phyloP scores from a whole-genome alignment of 306 rosid species.

The Trifolium repens region DNA sequence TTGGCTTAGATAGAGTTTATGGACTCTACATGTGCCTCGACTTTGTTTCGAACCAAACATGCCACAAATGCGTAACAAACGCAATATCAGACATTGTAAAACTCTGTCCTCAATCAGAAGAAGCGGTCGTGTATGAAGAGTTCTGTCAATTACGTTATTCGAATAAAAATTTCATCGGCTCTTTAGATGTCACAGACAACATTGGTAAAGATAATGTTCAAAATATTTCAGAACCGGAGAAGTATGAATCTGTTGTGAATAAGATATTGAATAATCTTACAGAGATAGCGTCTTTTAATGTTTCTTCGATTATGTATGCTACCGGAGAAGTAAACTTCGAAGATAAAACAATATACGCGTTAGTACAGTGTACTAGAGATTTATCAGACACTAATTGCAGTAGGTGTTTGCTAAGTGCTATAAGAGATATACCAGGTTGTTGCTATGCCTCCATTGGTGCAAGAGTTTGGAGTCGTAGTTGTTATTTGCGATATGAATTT shows the following conservation, averaged over 20 bases:
- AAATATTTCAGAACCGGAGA: conserved; percentile 45
- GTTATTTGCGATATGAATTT: conserved; percentile 65
- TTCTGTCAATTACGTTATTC: conserved; percentile 62
- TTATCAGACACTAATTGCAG: conserved; percentile 54
- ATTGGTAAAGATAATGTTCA: conserved; percentile 29
- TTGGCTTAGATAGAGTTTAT: conserved; percentile 37
- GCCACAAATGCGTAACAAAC: conserved; percentile 46
- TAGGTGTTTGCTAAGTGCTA: conserved; percentile 57
- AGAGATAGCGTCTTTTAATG: conserved; percentile 43
- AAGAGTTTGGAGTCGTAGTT: conserved; percentile 61
- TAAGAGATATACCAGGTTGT: conserved; percentile 33
- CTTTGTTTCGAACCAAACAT: conserved; percentile 45
- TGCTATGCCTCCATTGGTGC: conserved; percentile 64
- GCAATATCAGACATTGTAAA: conserved; percentile 41
- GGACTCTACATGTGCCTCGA: conserved; percentile 55
- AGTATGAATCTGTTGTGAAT: conserved; percentile 46
- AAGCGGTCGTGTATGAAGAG: conserved; percentile 70
- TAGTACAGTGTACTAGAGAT: conserved; percentile 70
- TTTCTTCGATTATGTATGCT: conserved; percentile 53
- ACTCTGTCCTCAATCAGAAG: conserved; percentile 54
- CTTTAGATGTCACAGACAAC: conserved; percentile 44
- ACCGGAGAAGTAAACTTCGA: conserved; percentile 44
- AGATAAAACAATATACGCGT: conserved; percentile 50
- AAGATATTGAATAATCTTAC: conserved; percentile 47
- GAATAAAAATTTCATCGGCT: conserved; percentile 51